Evolutionary conservation across 352 stramenopile species (phyloP), one percentile per base, ranked within the genome.

Genomic region (Pythium folliculosum): DNA sequence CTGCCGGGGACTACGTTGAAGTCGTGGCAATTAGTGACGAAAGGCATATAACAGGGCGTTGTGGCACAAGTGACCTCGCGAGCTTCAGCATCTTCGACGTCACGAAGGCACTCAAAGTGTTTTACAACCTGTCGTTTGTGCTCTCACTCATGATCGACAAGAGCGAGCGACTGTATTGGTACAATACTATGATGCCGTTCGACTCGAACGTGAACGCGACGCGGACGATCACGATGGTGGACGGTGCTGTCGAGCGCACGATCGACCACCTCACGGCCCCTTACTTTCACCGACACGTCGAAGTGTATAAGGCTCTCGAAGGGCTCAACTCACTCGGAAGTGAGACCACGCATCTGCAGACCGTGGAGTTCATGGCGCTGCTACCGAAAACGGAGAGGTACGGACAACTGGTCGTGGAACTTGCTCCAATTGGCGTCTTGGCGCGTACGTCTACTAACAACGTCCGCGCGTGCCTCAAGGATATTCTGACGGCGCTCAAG

Each of bases 401-500:
- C 40, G 40, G 14, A 16, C 40, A 16, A 19, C 40, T 47, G 17
- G 17, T 47, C 17, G 40, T 47, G 14, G 9, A 47, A 7, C 40
- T 47, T 13, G 40, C 40, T 19, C 40, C 40, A n/a, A 47, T 47
- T 16, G 40, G 40, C 40, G 40, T 47, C 17, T n/a, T 6, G 17
- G 40, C 13, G 17, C 13, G 1, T 16, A 5, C 40, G 5, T 21
- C 40, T 6, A 3, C 14, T 13, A 13, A 47, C 13, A 47, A 3
- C 6, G 40, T 47, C 5, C 14, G 40, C n/a, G 14, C 10, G 49
- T 73, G 67, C 37, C 45, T 70, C 9, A 27, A 30, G 21, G 21
- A 35, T 19, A 65, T 75, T 51, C 57, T 75, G 1, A 71, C 56
- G 23, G 63, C 63, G 0, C 47, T 71, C 53, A 71, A 53, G 32